Evolutionary conservation across 2,329 filamentous ascomycete species (phyloP), one percentile per base, ranked within the genome.

Genomic region (Aspergillus fumigatiaffinis): DNA sequence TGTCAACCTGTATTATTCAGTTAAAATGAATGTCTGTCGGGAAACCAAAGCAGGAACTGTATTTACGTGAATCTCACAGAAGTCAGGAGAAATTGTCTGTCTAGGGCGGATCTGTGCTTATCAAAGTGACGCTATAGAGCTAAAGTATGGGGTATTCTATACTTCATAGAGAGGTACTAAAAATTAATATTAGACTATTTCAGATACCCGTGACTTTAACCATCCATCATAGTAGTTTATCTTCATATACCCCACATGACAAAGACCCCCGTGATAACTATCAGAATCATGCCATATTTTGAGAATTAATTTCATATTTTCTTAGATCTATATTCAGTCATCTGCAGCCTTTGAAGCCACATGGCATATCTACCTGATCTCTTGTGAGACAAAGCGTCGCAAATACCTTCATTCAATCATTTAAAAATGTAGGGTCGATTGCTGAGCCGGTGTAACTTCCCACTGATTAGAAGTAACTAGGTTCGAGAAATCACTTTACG

Each of bases 401-500:
- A 17, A 17, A 38, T 38, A 14, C 23, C 21, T 25, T 47, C 44
- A 25, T 23, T 23, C 12, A 47, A 12, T 23, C 5, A 17, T 47
- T 23, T 17, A 17, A 44, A 44, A 25, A 47, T 47, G 44, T 47
- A 21, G 14, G 32, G 32, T 38, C 17, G 32, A 38, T 38, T 38
- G 32, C 32, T 38, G 32, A 38, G 32, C 32, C 14, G 2, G 5
- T 35, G 14, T 38, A 38, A 17, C 32, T 17, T 38, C 6, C 32
- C 14, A 7, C 32, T 38, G 32, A 38, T 17, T 17, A 38, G 32
- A 38, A 17, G 32, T 17, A 7, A 17, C 6, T 52, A 97, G 92
- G 94, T 99, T 99, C 79, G 94, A 99, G 77, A 99, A 99, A 79
- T 97, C 94, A 46, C 85, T 99, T 21, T 96, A 97, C 77, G 93